Base-by-base conservation (phyloP, 345 rosid species). In the Jatropha curcas region DNA sequence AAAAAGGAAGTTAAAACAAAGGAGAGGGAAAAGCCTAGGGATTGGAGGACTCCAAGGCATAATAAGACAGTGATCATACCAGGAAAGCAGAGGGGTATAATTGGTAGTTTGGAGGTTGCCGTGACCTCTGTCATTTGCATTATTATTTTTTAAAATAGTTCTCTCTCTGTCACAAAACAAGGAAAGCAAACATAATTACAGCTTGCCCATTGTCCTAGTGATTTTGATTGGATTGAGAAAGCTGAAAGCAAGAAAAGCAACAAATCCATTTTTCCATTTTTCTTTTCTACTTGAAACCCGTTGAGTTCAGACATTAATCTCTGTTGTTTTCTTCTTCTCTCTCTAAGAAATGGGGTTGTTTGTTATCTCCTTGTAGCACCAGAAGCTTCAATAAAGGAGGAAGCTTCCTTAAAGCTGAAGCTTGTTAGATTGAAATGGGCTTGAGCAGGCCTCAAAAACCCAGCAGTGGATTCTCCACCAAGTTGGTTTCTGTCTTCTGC, bases 401-500 rank as follows among this genome's bases (percentile, higher is more conserved):
- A 67, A 70, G 81, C 73, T 86, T 76, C 58, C 77, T 75, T 79
- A 24, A 65, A 59, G 76, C 69, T 68, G 72, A 79, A 79, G 82
- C 75, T 58, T 60, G 55, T 70, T 71, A 25, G 71, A 48, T 68
- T 70, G 61, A 71, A 74, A 88, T 90, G 91, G 96, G 88, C 73
- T 51, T 83, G 20, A 77, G 81, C 79, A 87, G 96, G 73, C 75
- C 90, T 83, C 90, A 82, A 62, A 90, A 82, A 77, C 68, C 82
- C 77, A 82, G 50, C 60, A 84, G 76, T 74, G 93, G 91, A 76
- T 81, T 90, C 55, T 86, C 92, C 58, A 87, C 91, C 76, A 82
- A 84, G 82, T 87, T 91, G 91, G 90, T 88, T 59, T 76, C 86
- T 56, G 45, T 84, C 67, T 87, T 85, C 77, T 90, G 91, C 90